Evolutionary conservation across 208 protist genomes (phyloP).

Genomic region (Acanthamoeba healyi): DNA sequence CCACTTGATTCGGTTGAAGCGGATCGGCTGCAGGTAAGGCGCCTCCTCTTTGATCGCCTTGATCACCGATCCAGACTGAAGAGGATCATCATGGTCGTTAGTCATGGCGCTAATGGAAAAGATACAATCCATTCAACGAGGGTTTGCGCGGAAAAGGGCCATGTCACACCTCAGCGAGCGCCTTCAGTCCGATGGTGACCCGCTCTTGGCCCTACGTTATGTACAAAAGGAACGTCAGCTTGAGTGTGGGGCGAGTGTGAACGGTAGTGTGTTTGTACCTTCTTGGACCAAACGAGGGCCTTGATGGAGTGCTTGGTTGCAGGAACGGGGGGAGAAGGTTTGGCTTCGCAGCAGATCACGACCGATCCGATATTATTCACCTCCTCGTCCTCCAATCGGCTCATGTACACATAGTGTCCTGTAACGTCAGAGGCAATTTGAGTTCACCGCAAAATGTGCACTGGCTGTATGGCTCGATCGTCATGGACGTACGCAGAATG

Average conservation of each 20-base stretch:
- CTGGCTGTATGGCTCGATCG: neutral
- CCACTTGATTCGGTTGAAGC: neutral
- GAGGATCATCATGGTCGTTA: too few relatives aligned
- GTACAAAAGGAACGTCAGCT: neutral
- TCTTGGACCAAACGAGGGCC: conserved; percentile 49
- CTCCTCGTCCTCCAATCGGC: conserved; percentile 58
- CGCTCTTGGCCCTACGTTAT: neutral
- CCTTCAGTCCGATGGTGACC: conserved; percentile 6
- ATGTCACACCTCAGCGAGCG: conserved; percentile 1
- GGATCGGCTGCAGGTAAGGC: neutral
- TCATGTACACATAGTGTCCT: conserved; percentile 61
- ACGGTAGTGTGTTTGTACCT: neutral
- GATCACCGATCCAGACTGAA: conserved; percentile 13
- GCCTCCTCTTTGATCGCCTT: conserved; percentile 37
- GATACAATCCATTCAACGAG: neutral
- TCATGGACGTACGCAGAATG: neutral
- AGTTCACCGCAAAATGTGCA: too few relatives aligned
- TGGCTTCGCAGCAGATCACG: conserved; percentile 52
- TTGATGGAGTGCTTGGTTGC: conserved; percentile 35
- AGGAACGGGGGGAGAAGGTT: neutral
- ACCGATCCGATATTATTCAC: conserved; percentile 66
- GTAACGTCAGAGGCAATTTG: too few relatives aligned
- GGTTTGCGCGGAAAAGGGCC: neutral
- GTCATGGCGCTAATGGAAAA: too few relatives aligned
- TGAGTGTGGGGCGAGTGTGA: neutral